A percentile compares a stretch with the other conserved stretches of the same genome.
Conservation (phyloP, 176 grass and related monocot genomes). For the Oryza meridionalis region DNA sequence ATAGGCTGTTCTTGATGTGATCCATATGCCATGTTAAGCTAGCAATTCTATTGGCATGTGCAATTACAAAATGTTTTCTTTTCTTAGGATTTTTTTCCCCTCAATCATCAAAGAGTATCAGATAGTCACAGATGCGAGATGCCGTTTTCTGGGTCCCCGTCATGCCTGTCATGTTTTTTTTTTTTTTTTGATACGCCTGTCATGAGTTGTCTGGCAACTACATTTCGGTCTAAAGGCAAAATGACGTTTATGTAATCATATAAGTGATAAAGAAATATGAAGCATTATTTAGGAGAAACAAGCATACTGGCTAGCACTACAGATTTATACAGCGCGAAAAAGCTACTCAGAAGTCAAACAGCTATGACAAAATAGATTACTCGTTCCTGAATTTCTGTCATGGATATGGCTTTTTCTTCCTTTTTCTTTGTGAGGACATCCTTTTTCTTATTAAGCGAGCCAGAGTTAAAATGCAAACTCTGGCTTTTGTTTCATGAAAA, state of each 20-base stretch:
- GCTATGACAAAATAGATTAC: neutral
- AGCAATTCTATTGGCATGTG: neutral
- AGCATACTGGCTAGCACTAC: neutral
- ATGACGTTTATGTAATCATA: neutral
- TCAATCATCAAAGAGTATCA: slow-evolving; percentile 2
- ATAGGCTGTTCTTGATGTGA: neutral
- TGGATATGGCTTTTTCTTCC: neutral
- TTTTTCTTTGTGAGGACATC: neutral
- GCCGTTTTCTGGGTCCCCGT: neutral
- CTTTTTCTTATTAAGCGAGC: neutral
- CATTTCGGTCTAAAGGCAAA: neutral
- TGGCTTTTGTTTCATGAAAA: neutral
- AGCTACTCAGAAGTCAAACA: neutral
- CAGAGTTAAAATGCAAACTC: neutral
- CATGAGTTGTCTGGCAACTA: slow-evolving; percentile 21
- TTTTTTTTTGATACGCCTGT: neutral
- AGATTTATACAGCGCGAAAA: neutral
- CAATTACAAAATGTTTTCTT: neutral
- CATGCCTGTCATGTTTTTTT: neutral
- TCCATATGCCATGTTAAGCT: neutral
- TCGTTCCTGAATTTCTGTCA: neutral
- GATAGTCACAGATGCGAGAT: neutral
- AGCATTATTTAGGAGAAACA: neutral
- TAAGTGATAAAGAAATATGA: neutral
- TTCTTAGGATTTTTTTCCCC: neutral